These are phyloP conservation scores for Alternaria sp. DNA, from an alignment of 2,329 filamentous ascomycete species.

Conservation along the genomic window DNA sequence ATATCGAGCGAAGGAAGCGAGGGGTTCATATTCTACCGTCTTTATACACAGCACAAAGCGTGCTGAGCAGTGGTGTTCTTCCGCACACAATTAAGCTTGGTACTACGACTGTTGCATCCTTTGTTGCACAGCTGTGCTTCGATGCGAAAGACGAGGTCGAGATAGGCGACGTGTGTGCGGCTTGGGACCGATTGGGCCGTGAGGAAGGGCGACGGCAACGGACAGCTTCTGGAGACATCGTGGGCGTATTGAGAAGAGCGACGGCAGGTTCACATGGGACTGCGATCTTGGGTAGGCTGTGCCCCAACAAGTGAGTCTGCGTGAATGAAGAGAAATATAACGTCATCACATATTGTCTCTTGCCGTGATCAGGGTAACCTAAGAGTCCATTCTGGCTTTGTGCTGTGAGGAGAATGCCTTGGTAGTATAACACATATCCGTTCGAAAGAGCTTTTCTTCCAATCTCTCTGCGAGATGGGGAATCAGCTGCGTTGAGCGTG, in stretches of 20 bases:
- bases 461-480: fast-evolving
- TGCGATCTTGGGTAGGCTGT: too few relatives aligned
- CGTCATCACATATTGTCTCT: too few relatives aligned
- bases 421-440: not conserved
- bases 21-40: not conserved
- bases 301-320: too few relatives aligned
- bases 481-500: not conserved
- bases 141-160: not conserved
- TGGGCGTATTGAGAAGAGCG: too few relatives aligned
- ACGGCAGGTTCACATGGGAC: too few relatives aligned
- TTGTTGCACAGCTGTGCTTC: not conserved
- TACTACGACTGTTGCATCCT: not conserved
- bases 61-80: not conserved
- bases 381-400: not conserved
- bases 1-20: not conserved
- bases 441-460: fast-evolving
- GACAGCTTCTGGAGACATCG: not conserved
- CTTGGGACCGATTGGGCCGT: not conserved
- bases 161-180: not conserved
- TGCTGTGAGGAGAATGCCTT: fast-evolving
- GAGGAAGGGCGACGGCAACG: not conserved
- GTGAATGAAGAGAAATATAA: too few relatives aligned
- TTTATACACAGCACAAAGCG: not conserved
- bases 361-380: fast-evolving
- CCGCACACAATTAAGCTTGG: not conserved